Evolutionary conservation across 176 grass and related monocot species (phyloP).

Genomic region (Elymus sibiricus): DNA sequence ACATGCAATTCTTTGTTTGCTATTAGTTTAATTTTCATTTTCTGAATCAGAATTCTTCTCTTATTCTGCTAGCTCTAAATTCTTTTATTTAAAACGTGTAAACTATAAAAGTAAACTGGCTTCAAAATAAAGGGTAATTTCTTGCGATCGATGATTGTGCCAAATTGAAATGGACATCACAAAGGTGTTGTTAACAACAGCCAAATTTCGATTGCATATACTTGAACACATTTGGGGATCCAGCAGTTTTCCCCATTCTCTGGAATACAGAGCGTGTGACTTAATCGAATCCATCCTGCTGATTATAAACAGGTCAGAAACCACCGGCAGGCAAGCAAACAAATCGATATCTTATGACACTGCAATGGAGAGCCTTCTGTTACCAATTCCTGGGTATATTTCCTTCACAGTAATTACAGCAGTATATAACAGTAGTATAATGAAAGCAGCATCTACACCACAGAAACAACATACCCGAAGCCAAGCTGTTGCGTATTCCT

Average conservation of each 20-base stretch:
- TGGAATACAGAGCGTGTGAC: no score
- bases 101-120: background rate
- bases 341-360: background rate
- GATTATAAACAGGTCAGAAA: background rate
- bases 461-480: background rate
- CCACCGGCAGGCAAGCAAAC: background rate
- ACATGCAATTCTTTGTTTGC: background rate
- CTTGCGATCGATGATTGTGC: background rate
- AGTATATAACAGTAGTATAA: background rate
- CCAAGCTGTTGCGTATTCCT: background rate
- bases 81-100: background rate
- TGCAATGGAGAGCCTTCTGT: background rate
- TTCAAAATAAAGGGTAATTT: background rate
- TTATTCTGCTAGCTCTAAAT: background rate
- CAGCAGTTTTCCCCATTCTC: background rate
- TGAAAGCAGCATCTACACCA: background rate
- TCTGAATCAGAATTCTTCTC: background rate
- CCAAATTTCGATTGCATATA: background rate
- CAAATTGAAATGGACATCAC: background rate
- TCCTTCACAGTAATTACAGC: background rate
- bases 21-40: background rate
- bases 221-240: background rate
- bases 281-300: no score
- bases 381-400: background rate
- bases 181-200: background rate